Conservation (phyloP, 306 rosid species). For the Prosopis cineraria region DNA sequence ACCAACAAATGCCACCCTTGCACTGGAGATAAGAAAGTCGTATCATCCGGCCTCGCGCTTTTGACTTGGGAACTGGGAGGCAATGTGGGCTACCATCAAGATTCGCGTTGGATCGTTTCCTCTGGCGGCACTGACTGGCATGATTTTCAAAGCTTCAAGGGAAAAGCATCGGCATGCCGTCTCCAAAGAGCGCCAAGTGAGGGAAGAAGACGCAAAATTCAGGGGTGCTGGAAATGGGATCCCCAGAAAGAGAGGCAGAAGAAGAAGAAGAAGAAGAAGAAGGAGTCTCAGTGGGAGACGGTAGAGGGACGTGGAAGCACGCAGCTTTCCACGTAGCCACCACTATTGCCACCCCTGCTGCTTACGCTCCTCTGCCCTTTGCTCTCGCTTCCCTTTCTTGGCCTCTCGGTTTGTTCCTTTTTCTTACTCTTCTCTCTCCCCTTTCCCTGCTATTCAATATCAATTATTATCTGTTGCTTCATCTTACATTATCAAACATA, state of each 20-base stretch:
- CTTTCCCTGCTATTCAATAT: too few relatives aligned
- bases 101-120: constrained; percentile 9
- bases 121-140: not conserved
- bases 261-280: constrained; percentile 10
- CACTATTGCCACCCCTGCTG: constrained; percentile 81
- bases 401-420: constrained; percentile 57
- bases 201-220: not conserved
- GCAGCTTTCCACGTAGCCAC: constrained; percentile 82
- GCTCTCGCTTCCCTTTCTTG: constrained; percentile 85
- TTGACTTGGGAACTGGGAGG: not conserved
- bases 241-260: not conserved
- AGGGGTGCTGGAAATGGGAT: not conserved
- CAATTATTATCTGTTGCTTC: too few relatives aligned
- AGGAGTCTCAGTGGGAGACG: not conserved
- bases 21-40: not conserved
- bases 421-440: not conserved
- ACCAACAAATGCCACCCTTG: constrained; percentile 5
- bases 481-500: not conserved
- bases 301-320: constrained; percentile 73
- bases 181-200: not conserved
- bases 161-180: not conserved
- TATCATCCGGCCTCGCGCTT: not conserved
- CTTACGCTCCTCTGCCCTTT: constrained; percentile 79
- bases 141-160: constrained; percentile 4
- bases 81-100: not conserved